These are phyloP conservation scores for Solanum habrochaites DNA, from an alignment of 257 asterid species.

Conservation along the genomic window DNA sequence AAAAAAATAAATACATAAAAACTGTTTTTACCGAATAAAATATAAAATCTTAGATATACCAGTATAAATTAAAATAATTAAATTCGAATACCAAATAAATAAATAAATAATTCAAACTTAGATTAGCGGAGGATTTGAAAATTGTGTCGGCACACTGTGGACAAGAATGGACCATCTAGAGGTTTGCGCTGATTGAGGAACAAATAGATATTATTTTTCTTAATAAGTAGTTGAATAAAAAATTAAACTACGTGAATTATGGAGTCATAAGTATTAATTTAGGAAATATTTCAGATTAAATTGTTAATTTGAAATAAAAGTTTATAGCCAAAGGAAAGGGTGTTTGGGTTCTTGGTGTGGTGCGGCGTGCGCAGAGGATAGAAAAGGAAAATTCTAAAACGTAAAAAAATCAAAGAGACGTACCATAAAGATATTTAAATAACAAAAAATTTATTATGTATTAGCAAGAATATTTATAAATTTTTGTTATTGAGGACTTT, in stretches of 20 bases:
- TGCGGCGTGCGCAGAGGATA: too few species aligned
- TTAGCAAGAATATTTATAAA: too few species aligned
- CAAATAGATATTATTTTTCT: neutral
- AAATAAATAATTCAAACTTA: neutral
- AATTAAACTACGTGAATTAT: neutral
- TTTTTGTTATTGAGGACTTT: too few species aligned
- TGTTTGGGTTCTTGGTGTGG: too few species aligned
- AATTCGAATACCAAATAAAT: too few species aligned
- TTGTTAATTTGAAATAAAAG: neutral
- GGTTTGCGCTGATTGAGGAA: neutral
- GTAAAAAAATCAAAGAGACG: too few species aligned
- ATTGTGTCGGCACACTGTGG: neutral
- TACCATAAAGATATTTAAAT: too few species aligned
- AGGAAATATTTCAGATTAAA: neutral
- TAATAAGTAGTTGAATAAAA: neutral
- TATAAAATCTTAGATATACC: too few species aligned
- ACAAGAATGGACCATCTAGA: neutral
- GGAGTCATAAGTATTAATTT: neutral
- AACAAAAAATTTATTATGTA: too few species aligned
- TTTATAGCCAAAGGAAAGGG: neutral
- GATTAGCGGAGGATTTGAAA: neutral
- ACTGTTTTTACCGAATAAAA: too few species aligned
- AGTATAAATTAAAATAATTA: too few species aligned
- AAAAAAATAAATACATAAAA: rapidly evolving
- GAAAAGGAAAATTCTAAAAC: too few species aligned